A percentile compares a stretch with the other conserved stretches of the same genome.
These are phyloP conservation scores for Macrolepiota fuliginosa DNA, from an alignment of 768 basidiomycete species.

Conservation along the genomic window DNA sequence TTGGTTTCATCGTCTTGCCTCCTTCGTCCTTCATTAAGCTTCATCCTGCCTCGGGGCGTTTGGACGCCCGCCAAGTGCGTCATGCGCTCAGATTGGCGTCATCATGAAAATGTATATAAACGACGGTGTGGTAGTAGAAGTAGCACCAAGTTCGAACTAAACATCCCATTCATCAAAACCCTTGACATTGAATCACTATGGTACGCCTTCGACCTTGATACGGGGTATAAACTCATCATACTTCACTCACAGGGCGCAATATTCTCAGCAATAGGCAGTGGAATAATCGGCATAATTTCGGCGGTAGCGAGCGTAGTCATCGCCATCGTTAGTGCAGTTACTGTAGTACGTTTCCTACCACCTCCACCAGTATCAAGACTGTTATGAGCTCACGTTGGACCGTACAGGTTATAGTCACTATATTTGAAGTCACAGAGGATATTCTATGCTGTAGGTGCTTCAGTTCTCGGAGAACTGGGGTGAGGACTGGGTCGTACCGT, in stretches of 20 bases:
- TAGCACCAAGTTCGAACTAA: no score
- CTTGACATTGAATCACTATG: no score
- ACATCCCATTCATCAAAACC: no score
- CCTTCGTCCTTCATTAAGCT: no score
- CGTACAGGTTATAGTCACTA: slow-evolving; percentile 57
- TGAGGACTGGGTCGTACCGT: slow-evolving; percentile 13
- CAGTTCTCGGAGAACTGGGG: slow-evolving; percentile 30
- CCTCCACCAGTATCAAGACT: background rate
- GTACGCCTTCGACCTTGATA: no score
- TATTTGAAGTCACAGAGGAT: slow-evolving; percentile 59
- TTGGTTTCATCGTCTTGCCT: no score
- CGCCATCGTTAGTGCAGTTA: slow-evolving; percentile 43
- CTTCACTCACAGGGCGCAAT: slow-evolving; percentile 28
- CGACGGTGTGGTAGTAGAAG: no score
- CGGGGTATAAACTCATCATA: no score
- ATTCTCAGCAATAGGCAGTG: slow-evolving; percentile 61
- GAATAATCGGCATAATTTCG: slow-evolving; percentile 57
- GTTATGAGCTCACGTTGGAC: background rate
- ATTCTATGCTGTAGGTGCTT: slow-evolving; percentile 52
- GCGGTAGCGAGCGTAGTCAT: slow-evolving; percentile 51
- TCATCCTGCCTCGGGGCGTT: no score
- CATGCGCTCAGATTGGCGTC: no score
- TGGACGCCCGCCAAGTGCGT: no score
- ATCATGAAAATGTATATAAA: no score
- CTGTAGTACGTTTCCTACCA: slow-evolving; percentile 45